Base-by-base conservation (phyloP, 441 rosid species). In the Euphorbia schlechtendalii region DNA sequence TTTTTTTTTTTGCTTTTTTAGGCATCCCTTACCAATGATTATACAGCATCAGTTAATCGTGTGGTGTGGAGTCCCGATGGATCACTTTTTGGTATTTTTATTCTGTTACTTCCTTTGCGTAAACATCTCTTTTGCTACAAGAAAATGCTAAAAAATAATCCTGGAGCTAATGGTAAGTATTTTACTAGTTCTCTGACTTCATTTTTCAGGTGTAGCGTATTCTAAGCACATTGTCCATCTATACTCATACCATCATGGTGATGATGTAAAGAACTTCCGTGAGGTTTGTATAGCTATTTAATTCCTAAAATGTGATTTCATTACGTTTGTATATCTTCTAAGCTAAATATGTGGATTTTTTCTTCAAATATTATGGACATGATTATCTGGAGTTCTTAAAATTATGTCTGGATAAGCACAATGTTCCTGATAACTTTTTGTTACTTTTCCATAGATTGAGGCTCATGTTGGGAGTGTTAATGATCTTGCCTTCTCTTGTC, bases 391-490 rank as follows among this genome's bases (percentile, higher is more conserved):
- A 59, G 65, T 62, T 27, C 17, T n/a, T n/a, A n/a, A n/a, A n/a
- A n/a, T n/a, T n/a, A 56, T 40, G 41, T 55, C 12, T 25, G 43
- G 69, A n/a, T 64, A 51, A 69, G 17, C 18, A 61, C 65, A 36
- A 67, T 40, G 27, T 62, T 75, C 55, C 17, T 65, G 32, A 32
- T 70, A 55, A 71, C n/a, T n/a, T n/a, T n/a, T n/a, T n/a, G n/a
- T n/a, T n/a, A n/a, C n/a, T n/a, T n/a, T n/a, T n/a, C n/a, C n/a
- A n/a, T n/a, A 93, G 99, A 93, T 93, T 76, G 99, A 93, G 65
- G 96, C 99, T 72, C 99, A 93, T 80, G 89, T 78, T 72, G 99
- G 99, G 21, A 95, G 99, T 65, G 97, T 93, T 46, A 93, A 93
- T 71, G 97, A 93, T 82, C 79, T 93, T 69, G 96, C 99, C 70